phyloP scores from a whole-genome alignment of 2,329 filamentous ascomycete species.

The Chaetomium globosum region DNA sequence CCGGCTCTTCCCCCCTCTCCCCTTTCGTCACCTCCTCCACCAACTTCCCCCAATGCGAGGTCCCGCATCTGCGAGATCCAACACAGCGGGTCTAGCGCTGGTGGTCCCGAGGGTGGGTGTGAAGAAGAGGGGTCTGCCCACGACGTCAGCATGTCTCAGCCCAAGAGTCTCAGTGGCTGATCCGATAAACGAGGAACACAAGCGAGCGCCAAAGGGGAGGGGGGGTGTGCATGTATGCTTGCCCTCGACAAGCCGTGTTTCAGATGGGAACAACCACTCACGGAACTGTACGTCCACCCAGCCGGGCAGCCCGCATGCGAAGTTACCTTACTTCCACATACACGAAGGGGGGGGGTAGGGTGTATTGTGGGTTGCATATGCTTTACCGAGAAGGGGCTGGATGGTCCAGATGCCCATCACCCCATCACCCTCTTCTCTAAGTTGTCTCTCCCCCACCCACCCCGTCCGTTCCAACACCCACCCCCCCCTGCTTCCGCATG shows the following conservation, averaged over 20 bases:
- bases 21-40: neutral
- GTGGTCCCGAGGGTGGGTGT: conserved; percentile 5
- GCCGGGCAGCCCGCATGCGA: neutral
- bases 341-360: neutral
- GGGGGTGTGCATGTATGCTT: conserved; percentile 13
- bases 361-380: neutral
- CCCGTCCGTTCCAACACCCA: neutral
- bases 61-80: conserved; percentile 27
- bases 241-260: conserved; percentile 1
- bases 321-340: neutral
- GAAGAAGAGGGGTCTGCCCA: conserved; percentile 7
- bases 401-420: neutral
- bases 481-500: neutral
- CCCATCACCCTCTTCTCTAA: no score
- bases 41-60: conserved; percentile 9
- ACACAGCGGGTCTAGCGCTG: conserved; percentile 17
- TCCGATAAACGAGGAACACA: neutral
- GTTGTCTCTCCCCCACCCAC: neutral
- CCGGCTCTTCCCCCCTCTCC: neutral
- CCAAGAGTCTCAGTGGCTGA: conserved; percentile 6
- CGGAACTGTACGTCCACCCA: conserved; percentile 6
- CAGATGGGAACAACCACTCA: conserved; percentile 11
- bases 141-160: conserved; percentile 18
- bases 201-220: neutral
- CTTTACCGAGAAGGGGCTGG: neutral